Evolutionary conservation across 2,329 filamentous ascomycete genomes (phyloP).

Genomic region (Trichoderma sp.): DNA sequence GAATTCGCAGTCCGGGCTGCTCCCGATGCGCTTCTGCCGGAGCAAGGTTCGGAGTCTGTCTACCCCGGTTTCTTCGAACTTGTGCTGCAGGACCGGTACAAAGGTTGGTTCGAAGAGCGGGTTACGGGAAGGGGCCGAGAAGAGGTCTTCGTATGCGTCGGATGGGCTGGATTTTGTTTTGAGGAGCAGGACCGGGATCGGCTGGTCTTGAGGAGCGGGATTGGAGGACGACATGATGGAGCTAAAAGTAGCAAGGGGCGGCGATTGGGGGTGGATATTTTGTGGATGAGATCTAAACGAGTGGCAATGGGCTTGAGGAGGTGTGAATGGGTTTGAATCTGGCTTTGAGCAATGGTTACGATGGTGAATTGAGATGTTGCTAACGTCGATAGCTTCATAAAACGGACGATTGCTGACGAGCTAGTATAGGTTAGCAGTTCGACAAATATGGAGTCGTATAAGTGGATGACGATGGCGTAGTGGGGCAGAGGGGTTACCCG

Average conservation of each 20-base stretch:
- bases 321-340: background rate
- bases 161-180: slow-evolving; percentile 72
- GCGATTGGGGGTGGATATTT: background rate
- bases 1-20: slow-evolving; percentile 45
- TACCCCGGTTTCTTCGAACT: slow-evolving; percentile 59
- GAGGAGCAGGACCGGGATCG: slow-evolving; percentile 61
- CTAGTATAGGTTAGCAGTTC: background rate
- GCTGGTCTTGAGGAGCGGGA: slow-evolving; percentile 12
- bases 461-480: background rate
- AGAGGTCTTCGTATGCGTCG: slow-evolving; percentile 70
- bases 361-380: background rate
- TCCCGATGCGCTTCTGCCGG: slow-evolving; percentile 39
- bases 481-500: background rate
- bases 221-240: slow-evolving; percentile 1
- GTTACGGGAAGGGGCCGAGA: slow-evolving; percentile 42
- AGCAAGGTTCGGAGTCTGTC: slow-evolving; percentile 52
- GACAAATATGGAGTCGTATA: background rate
- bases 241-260: background rate
- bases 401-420: background rate
- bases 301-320: background rate
- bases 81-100: slow-evolving; percentile 73
- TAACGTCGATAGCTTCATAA: background rate
- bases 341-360: background rate
- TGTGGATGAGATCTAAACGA: background rate
- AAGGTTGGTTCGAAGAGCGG: slow-evolving; percentile 61